These are phyloP conservation scores for Fusarium anthophilum DNA, from an alignment of 2,329 filamentous ascomycete species.

Conservation along the genomic window DNA sequence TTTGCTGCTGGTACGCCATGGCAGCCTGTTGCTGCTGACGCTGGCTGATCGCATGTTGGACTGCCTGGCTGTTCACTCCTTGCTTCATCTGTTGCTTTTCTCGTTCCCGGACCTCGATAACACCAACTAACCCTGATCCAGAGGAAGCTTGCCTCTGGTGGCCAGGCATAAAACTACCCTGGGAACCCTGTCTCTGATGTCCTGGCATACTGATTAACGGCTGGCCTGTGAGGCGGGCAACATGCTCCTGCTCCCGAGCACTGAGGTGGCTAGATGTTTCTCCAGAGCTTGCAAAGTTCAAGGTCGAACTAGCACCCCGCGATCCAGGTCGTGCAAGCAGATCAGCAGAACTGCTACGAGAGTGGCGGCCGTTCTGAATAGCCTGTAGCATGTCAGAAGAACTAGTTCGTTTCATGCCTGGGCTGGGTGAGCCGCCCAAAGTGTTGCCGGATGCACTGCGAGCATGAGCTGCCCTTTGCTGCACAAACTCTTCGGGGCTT, in stretches of 20 bases:
- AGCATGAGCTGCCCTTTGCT: conserved; percentile 75
- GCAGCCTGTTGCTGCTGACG: conserved; percentile 31
- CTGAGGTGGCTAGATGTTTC: conserved; percentile 69
- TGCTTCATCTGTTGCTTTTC: conserved; percentile 78
- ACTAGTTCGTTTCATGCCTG: conserved; percentile 50
- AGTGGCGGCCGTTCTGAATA: conserved; percentile 45
- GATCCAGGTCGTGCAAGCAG: conserved; percentile 65
- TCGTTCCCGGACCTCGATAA: conserved; percentile 81
- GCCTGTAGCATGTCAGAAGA: conserved; percentile 51
- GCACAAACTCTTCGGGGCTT: conserved; percentile 84
- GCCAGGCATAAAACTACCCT: conserved; percentile 66
- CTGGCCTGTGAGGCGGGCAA: conserved; percentile 82
- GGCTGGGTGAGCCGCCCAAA: conserved; percentile 40
- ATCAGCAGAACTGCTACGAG: conserved; percentile 56
- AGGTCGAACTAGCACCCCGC: conserved; percentile 62
- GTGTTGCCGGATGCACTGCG: conserved; percentile 66
- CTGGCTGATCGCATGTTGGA: conserved; percentile 36
- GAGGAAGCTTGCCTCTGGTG: conserved; percentile 60
- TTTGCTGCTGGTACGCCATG: conserved; percentile 52
- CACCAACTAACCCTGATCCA: conserved; percentile 75
- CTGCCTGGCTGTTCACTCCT: conserved; percentile 60
- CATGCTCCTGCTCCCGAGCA: conserved; percentile 86
- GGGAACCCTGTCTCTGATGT: conserved; percentile 58
- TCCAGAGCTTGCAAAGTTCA: conserved; percentile 57
- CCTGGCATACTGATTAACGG: conserved; percentile 75